phyloP scores from a whole-genome alignment of 2,329 filamentous ascomycete genomes.

The Fusarium continuum region DNA sequence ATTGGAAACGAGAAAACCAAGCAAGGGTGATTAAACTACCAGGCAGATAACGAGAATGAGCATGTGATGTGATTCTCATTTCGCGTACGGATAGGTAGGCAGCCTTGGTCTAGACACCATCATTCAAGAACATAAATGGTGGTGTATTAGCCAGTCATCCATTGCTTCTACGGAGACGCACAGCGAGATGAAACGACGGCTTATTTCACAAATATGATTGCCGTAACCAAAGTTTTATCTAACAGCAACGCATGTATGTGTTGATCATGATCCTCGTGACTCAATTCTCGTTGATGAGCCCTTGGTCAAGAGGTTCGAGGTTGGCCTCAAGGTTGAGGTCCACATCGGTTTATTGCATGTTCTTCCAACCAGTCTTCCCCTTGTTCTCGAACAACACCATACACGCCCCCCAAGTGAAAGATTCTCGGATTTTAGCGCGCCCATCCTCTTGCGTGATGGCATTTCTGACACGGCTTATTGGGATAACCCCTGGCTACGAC shows the following conservation, averaged over 20 bases:
- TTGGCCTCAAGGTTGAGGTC: conserved; percentile 29
- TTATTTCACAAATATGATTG: not conserved
- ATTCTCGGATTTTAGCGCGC: conserved; percentile 6
- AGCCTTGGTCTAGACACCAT: not conserved
- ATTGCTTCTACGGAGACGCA: conserved; percentile 12
- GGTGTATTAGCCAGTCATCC: conserved; percentile 29
- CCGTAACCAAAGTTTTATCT: conserved; percentile 1
- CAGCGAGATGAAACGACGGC: not conserved
- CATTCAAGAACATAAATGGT: conserved; percentile 1
- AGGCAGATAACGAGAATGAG: not conserved
- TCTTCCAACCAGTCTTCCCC: not conserved
- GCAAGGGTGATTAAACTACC: conserved; percentile 1
- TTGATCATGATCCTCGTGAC: conserved; percentile 30
- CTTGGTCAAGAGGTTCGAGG: not conserved
- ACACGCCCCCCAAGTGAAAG: conserved; percentile 15
- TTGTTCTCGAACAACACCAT: conserved; percentile 15
- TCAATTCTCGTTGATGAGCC: conserved; percentile 5
- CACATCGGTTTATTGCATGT: conserved; percentile 26
- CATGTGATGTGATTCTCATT: conserved; percentile 28
- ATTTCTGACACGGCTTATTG: conserved; percentile 28
- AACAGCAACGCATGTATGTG: conserved; percentile 18
- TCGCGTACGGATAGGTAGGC: not conserved
- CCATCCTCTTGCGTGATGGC: conserved; percentile 22
- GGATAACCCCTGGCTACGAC: conserved; percentile 32
- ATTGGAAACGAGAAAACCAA: conserved; percentile 9